A percentile compares a stretch with the other conserved stretches of the same genome.
Evolutionary conservation across 2,329 filamentous ascomycete genomes (phyloP).

Genomic region (Penicillium sp.): DNA sequence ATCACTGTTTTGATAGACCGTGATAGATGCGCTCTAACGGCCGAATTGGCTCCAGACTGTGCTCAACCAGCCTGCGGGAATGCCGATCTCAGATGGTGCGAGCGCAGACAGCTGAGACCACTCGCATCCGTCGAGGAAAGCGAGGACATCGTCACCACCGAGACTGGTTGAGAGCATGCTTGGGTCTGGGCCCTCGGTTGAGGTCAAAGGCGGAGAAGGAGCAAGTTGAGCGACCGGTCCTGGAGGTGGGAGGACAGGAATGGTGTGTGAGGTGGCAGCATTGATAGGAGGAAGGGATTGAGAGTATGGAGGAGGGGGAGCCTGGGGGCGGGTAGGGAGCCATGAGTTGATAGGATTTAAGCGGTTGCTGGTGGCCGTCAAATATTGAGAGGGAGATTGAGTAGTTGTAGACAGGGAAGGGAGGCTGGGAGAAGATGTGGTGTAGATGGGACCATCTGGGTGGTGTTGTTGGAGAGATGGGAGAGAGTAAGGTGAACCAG

Average conservation of each 20-base stretch:
- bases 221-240: slow-evolving; percentile 32
- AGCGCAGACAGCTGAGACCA: slow-evolving; percentile 30
- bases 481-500: slow-evolving; percentile 37
- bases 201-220: slow-evolving; percentile 34
- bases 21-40: slow-evolving; percentile 18
- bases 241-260: slow-evolving; percentile 40
- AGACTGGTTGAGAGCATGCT: slow-evolving; percentile 35
- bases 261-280: slow-evolving; percentile 31
- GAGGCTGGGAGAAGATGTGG: slow-evolving; percentile 34
- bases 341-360: slow-evolving; percentile 45
- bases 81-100: slow-evolving; percentile 33
- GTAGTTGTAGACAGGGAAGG: slow-evolving; percentile 32
- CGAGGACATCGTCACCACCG: slow-evolving; percentile 40
- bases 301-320: slow-evolving; percentile 36
- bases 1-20: background rate
- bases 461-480: slow-evolving; percentile 39
- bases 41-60: slow-evolving; percentile 36
- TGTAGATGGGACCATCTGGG: slow-evolving; percentile 31
- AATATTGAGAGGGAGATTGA: slow-evolving; percentile 31
- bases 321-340: slow-evolving; percentile 34
- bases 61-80: slow-evolving; percentile 39
- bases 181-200: slow-evolving; percentile 27
- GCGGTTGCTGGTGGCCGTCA: slow-evolving; percentile 31
- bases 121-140: slow-evolving; percentile 40
- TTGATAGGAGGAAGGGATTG: slow-evolving; percentile 43